phyloP scores from a whole-genome alignment of 1,284 basidiomycete species.

The Irpex rosettiformis region DNA sequence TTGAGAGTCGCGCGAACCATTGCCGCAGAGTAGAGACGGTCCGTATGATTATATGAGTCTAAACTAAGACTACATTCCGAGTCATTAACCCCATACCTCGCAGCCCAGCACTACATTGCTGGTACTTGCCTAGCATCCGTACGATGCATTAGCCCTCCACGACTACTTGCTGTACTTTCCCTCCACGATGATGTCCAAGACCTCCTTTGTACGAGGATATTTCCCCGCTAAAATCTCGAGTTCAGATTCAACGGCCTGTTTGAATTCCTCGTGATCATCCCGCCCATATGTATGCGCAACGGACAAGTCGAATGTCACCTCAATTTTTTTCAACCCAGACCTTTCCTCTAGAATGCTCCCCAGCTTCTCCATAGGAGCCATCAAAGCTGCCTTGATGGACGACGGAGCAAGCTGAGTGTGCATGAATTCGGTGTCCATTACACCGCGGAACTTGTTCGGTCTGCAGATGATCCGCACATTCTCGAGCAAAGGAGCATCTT shows the following conservation, averaged over 20 bases:
- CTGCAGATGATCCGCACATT: background rate
- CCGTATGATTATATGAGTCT: too few relatives aligned
- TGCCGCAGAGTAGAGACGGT: too few relatives aligned
- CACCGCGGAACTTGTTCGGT: background rate
- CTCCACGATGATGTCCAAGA: background rate
- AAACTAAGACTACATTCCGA: too few relatives aligned
- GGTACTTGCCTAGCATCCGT: too few relatives aligned
- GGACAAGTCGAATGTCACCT: background rate
- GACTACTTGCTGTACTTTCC: background rate
- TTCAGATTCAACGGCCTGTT: background rate
- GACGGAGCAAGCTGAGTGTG: background rate
- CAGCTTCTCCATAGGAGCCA: background rate
- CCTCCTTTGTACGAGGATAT: background rate
- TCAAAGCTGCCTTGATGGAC: background rate
- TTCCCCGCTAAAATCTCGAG: background rate
- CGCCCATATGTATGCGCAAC: background rate
- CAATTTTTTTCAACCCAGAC: background rate
- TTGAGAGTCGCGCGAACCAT: too few relatives aligned
- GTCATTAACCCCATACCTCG: too few relatives aligned
- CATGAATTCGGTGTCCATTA: background rate
- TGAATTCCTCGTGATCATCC: background rate
- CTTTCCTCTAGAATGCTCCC: background rate
- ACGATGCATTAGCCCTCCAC: too few relatives aligned
- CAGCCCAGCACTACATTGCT: too few relatives aligned
- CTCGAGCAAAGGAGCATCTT: background rate